Evolutionary conservation across 148 eudicot species (phyloP), one percentile per base, ranked within the genome.

Genomic region (Camellia lanceoleosa): DNA sequence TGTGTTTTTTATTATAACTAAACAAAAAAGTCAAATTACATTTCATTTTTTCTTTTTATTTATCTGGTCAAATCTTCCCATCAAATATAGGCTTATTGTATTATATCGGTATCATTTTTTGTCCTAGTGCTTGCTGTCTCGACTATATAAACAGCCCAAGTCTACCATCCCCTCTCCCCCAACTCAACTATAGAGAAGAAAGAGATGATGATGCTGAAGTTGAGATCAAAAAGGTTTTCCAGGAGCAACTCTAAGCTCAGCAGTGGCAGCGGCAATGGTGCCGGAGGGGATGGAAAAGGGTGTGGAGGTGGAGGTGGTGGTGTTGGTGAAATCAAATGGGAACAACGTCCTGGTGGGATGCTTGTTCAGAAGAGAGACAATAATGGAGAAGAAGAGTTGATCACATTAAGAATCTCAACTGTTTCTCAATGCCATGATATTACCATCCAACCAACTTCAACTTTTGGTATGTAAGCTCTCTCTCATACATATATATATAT

Each of bases 321-420:
- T 41, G 71, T 54, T 41, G 85, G 82, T 9, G 88, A 89, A 65
- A 89, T 87, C 77, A 87, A 87, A 82, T 91, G 95, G 92, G 95
- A 90, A 42, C 61, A 90, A n/a, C 87, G 93, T 11, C 93, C 93
- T 0, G 95, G 93, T 1, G 91, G 95, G 44, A 90, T 90, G 95
- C 90, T 92, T 71, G 96, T 90, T 68, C 96, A 92, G 60, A 92
- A 82, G 77, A 85, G 96, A 83, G 96, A 90, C 18, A 69, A 41
- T 16, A 81, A 51, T 44, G 76, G 0, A 5, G 82, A 78, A n/a
- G 89, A 88, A 79, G 86, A 15, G 10, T 58, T 83, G 20, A 92
- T 92, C 68, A 82, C 88, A 1, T 74, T 92, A 7, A 89, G 83
- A 80, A 88, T 92, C 52, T 87, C 93, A 0, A 85, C 85, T 30